Conservation (phyloP, 176 grass and related monocot species). For the Lolium multiflorum region DNA sequence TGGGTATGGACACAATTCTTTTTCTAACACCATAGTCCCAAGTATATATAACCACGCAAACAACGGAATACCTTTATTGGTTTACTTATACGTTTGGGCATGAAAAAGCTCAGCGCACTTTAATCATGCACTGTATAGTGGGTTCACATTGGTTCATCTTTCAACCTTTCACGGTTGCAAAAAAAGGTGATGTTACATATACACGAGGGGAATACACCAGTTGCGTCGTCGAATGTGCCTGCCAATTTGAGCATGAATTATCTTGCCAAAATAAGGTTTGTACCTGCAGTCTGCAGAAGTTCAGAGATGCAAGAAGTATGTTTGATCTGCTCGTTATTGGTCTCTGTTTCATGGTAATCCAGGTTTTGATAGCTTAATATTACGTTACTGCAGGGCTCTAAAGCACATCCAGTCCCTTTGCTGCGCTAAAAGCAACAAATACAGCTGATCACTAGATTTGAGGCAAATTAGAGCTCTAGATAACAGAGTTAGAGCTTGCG, state of each 20-base stretch:
- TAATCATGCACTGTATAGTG: conserved; percentile 43
- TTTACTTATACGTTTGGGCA: conserved; percentile 36
- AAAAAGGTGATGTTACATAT: conserved; percentile 1
- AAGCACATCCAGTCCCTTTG: not conserved
- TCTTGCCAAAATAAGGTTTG: not conserved
- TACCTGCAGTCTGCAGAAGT: not conserved
- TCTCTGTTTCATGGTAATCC: not conserved
- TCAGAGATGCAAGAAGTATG: not conserved
- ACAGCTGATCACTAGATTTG: not conserved
- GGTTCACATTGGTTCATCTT: conserved; percentile 41
- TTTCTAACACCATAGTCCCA: not conserved
- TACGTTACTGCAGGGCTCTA: not conserved
- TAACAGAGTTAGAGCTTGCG: too few relatives aligned
- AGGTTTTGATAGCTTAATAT: too few relatives aligned
- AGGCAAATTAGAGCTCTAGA: not conserved
- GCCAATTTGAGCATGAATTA: conserved; percentile 13
- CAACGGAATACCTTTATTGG: conserved; percentile 35
- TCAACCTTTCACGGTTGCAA: not conserved
- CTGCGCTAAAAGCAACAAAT: not conserved
- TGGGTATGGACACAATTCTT: conserved; percentile 26
- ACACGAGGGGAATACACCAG: conserved; percentile 5
- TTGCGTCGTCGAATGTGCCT: too few relatives aligned
- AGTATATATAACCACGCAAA: not conserved
- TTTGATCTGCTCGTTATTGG: not conserved
- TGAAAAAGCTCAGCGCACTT: conserved; percentile 32